These are phyloP conservation scores for Trypanosoma mega DNA, from an alignment of 208 protist genomes.

Conservation along the genomic window DNA sequence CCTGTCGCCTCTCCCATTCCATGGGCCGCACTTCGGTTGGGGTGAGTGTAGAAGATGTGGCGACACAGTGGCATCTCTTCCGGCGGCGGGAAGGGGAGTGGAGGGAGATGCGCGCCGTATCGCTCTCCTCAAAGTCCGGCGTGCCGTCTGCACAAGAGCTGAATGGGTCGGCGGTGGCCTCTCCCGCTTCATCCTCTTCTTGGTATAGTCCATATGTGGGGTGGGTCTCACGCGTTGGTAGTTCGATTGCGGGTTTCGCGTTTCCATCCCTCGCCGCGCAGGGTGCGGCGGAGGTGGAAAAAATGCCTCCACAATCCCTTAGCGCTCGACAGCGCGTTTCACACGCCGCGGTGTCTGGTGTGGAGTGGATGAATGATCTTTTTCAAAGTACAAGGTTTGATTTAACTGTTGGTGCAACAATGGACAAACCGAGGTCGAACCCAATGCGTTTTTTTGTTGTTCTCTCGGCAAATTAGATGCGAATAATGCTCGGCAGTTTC, in stretches of 20 bases:
- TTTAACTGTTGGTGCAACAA: slow-evolving; percentile 44
- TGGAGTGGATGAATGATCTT: slow-evolving; percentile 3
- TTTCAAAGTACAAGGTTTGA: slow-evolving; percentile 46
- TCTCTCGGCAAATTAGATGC: slow-evolving; percentile 32
- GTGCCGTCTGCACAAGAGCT: no score
- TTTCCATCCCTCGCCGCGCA: not conserved
- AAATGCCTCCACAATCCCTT: not conserved
- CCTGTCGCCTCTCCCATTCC: slow-evolving; percentile 42
- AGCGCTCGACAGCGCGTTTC: slow-evolving; percentile 3
- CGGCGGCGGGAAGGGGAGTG: not conserved
- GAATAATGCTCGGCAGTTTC: no score
- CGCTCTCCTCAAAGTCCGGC: no score
- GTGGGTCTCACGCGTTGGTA: slow-evolving; percentile 22
- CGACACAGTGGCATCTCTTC: not conserved
- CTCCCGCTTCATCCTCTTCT: not conserved
- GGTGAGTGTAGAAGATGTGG: slow-evolving; percentile 48
- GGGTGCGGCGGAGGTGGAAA: not conserved
- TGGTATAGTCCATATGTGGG: slow-evolving; percentile 4
- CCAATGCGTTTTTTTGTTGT: slow-evolving; percentile 37
- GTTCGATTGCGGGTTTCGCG: slow-evolving; percentile 20
- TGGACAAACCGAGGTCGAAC: not conserved
- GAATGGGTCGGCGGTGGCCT: not conserved
- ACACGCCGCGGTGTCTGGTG: not conserved
- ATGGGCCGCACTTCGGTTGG: slow-evolving; percentile 44
- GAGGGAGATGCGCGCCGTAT: no score